Base-by-base conservation (phyloP, 768 basidiomycete species). In the Russula ochroleuca region DNA sequence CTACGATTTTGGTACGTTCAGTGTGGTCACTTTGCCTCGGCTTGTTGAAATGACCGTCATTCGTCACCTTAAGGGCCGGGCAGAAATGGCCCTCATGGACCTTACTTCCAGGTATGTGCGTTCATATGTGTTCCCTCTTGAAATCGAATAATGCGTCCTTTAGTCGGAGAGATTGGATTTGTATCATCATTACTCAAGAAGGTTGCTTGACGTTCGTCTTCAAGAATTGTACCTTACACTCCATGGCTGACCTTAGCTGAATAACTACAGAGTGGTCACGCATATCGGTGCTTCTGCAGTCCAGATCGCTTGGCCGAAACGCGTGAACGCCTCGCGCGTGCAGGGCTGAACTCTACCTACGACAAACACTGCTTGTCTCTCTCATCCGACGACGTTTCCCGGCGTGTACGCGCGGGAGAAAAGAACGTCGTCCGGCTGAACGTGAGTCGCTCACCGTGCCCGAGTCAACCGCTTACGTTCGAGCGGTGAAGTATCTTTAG, bases 221-320 rank as follows among this genome's bases (percentile, higher is more conserved):
- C 17, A 17, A 51, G 5, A 0, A n/a, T n/a, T n/a, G n/a, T n/a
- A n/a, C n/a, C n/a, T 54, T 49, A n/a, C 25, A 35, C 11, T 54
- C 53, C 51, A 35, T 15, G 15, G 10, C 41, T 25, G 10, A 54
- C 28, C 47, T 19, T 23, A 51, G 23, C 33, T 38, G 54, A 21
- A 51, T 51, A 55, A 25, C n/a, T 33, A 50, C 66, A 98, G 94
- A 81, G 83, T 48, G 92, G 89, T 5, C 84, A 90, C 63, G 96
- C 95, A 8, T 99, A 99, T 72, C 87, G 92, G 21, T 98, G 97
- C 74, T 98, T 98, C 78, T 98, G 96, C 74, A 83, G 88, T 2
- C 78, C 85, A 0, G 86, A 90, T 65, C 82, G 83, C 51, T 80
- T 98, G 4, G 72, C 83, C 0, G 78, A 79, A 13, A 90, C 85